Percentiles rank a stretch among this genome's conserved stretches.
Conservation (phyloP, 345 rosid species). For the Sonneratia caseolaris region DNA sequence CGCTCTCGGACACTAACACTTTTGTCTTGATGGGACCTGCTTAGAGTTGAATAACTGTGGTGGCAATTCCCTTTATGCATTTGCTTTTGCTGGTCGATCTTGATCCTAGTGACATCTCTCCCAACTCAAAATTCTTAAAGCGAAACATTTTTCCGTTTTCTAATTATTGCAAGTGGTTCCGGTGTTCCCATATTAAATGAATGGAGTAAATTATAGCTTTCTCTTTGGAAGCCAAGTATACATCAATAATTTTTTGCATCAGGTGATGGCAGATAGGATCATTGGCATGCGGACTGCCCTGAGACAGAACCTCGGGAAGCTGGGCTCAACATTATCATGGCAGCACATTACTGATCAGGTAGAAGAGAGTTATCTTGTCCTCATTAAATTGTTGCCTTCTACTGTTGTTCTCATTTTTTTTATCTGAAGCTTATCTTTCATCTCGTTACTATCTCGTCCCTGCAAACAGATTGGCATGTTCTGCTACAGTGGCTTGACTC, state of each 20-base stretch:
- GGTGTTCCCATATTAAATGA: background rate
- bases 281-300: conserved; percentile 77
- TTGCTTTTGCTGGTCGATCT: background rate
- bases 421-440: background rate
- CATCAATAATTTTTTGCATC: background rate
- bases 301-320: conserved; percentile 69
- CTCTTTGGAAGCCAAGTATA: background rate
- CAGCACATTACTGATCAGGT: conserved; percentile 91
- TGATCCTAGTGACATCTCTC: background rate
- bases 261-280: conserved; percentile 97
- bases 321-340: conserved; percentile 78
- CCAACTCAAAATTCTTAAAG: background rate
- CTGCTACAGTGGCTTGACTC: conserved; percentile 89
- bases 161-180: background rate
- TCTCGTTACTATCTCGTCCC: background rate
- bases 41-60: background rate
- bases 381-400: background rate
- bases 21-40: background rate
- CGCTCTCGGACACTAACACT: background rate
- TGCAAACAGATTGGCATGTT: conserved; percentile 86
- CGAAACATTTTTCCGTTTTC: background rate
- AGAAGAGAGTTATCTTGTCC: background rate
- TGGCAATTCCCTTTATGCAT: background rate
- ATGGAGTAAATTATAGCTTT: background rate
- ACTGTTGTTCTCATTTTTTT: background rate